These are phyloP conservation scores for Paramecium biaurelia DNA, from an alignment of 73 alveolate species.

Conservation along the genomic window DNA sequence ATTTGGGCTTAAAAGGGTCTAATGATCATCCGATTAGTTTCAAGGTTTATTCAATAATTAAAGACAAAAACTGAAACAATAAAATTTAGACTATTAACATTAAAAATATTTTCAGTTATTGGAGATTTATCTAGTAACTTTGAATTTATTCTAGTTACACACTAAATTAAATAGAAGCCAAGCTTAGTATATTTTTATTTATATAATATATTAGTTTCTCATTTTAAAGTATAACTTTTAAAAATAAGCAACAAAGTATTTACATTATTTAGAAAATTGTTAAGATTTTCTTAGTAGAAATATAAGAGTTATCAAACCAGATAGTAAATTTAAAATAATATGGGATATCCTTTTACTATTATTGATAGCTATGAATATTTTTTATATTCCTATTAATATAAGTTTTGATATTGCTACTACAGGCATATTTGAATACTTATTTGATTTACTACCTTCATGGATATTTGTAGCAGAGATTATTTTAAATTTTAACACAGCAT, in stretches of 20 bases:
- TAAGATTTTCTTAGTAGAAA: neutral
- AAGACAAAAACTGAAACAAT: slow-evolving; percentile 39
- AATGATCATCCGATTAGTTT: neutral
- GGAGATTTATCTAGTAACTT: slow-evolving; percentile 20
- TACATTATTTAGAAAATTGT: neutral
- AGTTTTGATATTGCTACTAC: neutral
- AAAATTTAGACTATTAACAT: slow-evolving; percentile 1
- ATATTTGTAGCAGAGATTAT: slow-evolving; percentile 62
- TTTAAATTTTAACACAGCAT: slow-evolving; percentile 72
- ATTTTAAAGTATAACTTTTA: neutral
- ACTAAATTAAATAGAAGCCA: slow-evolving; percentile 8
- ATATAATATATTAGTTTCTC: neutral
- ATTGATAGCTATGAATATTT: neutral
- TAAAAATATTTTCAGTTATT: neutral
- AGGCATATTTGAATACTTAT: neutral
- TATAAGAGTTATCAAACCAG: neutral
- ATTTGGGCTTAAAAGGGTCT: neutral
- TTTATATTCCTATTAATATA: neutral
- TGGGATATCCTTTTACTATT: slow-evolving; percentile 22
- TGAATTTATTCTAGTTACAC: neutral
- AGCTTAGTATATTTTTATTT: neutral
- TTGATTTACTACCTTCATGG: slow-evolving; percentile 23
- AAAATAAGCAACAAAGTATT: neutral
- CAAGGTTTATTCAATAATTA: slow-evolving; percentile 12
- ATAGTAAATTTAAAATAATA: neutral